Evolutionary conservation across 768 basidiomycete genomes (phyloP), one percentile per base, ranked within the genome.

Genomic region (Crepidotus variabilis): DNA sequence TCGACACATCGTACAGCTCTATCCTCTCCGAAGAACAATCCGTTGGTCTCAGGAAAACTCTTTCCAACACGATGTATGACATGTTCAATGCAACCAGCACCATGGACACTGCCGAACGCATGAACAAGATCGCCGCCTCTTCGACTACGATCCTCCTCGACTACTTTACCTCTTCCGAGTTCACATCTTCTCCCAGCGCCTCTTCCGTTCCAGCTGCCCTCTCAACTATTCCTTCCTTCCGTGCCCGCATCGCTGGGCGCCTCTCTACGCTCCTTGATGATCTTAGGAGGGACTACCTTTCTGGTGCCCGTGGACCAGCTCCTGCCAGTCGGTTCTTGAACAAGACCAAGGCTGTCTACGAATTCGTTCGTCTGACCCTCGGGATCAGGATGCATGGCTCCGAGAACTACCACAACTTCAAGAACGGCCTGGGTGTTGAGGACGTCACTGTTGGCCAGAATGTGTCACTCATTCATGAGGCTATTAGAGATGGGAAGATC

Each of bases 321-420:
- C 91, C 92, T 0, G 91, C 92, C 1, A 82, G 84, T 58, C 63
- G 64, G 9, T 84, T 77, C 69, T 77, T 95, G 56, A 84, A 83
- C 65, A 81, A 80, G 66, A 91, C 90, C 2, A 78, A 83, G 10
- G 73, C 82, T 5, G 68, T 94, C 21, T 95, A 95, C 69, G 85
- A 89, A 67, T 94, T 85, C 59, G 81, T 95, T 5, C 78, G 92
- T 33, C 57, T 81, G 20, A 80, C 77, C 7, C 73, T 94, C 24
- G 89, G 88, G n/a, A 82, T 93, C 58, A 75, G 75, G 61, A 93
- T 92, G 88, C 84, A 92, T 60, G 91, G 91, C 14, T 75, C 78
- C 7, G 88, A 90, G 62, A 94, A 94, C 65, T 75, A 84, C 58
- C 72, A 75, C 43, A 70, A 72, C 7, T 87, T 84, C 61, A 80